phyloP scores from a whole-genome alignment of 352 stramenopile genomes.

The Phytophthora boehmeriae region DNA sequence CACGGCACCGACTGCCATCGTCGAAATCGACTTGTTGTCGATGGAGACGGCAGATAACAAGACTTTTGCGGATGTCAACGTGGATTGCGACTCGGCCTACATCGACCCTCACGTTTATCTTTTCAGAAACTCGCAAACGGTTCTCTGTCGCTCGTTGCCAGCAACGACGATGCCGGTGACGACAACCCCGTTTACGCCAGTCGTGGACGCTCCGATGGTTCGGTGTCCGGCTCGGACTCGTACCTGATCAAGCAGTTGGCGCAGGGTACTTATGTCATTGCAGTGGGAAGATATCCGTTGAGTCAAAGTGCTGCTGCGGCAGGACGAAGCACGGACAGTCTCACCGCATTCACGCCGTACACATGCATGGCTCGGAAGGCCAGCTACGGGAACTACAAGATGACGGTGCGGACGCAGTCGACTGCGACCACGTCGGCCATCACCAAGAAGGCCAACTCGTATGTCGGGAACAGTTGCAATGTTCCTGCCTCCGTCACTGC shows the following conservation, averaged over 20 bases:
- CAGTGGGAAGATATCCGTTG: conserved; percentile 64
- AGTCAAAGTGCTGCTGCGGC: conserved; percentile 38
- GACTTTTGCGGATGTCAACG: conserved; percentile 60
- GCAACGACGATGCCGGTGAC: conserved; percentile 71
- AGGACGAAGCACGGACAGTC: conserved; percentile 37
- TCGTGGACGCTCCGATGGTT: conserved; percentile 48
- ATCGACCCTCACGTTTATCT: conserved; percentile 73
- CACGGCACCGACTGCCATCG: conserved; percentile 38
- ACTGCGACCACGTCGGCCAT: conserved; percentile 27
- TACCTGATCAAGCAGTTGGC: conserved; percentile 60
- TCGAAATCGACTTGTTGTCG: conserved; percentile 74
- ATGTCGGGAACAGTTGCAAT: conserved; percentile 69
- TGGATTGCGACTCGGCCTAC: conserved; percentile 73
- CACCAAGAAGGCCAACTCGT: conserved; percentile 56
- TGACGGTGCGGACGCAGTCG: conserved; percentile 63
- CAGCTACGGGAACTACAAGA: conserved; percentile 74
- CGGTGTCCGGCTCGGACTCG: conserved; percentile 54
- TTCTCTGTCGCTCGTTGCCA: conserved; percentile 44
- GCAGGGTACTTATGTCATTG: conserved; percentile 58
- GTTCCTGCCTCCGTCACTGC: conserved; percentile 25
- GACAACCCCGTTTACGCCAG: conserved; percentile 50
- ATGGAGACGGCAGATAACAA: conserved; percentile 55
- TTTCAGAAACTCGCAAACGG: conserved; percentile 38
- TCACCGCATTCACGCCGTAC: conserved; percentile 65
- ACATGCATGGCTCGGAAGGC: conserved; percentile 56